Evolutionary conservation across 306 rosid species (phyloP).

Genomic region (Gynostemma pentaphyllum): DNA sequence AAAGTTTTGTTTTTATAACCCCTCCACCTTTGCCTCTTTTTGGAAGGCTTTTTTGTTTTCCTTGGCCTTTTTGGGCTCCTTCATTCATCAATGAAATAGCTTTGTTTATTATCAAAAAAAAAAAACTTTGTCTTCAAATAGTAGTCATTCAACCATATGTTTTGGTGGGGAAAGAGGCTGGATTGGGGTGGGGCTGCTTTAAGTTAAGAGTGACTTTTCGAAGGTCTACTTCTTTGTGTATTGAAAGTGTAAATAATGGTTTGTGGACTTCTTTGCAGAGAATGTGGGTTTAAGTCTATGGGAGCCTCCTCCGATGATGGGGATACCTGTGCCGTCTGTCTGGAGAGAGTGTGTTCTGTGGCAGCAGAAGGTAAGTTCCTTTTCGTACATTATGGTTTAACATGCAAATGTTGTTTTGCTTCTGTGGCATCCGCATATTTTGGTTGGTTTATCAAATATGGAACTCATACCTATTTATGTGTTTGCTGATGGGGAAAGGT

Average conservation of each 20-base stretch:
- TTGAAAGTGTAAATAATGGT: slow-evolving; percentile 10
- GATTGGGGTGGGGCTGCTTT: background rate
- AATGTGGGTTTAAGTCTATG: slow-evolving; percentile 59
- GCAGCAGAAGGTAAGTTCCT: slow-evolving; percentile 69
- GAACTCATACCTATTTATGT: background rate
- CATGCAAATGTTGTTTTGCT: background rate
- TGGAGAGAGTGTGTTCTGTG: slow-evolving; percentile 80
- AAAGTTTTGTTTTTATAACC: too few relatives aligned
- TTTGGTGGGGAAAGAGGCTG: background rate
- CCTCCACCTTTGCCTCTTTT: too few relatives aligned
- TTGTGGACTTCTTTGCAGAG: slow-evolving; percentile 48
- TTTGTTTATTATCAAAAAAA: too few relatives aligned
- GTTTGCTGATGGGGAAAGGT: background rate
- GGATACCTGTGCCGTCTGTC: slow-evolving; percentile 83
- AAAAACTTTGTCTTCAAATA: too few relatives aligned
- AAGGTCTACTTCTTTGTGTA: background rate
- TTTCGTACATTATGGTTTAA: slow-evolving; percentile 10
- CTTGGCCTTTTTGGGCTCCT: too few relatives aligned
- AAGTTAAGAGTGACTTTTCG: too few relatives aligned
- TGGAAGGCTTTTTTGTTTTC: too few relatives aligned
- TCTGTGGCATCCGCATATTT: background rate
- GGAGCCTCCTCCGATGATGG: slow-evolving; percentile 42
- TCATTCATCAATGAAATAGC: too few relatives aligned
- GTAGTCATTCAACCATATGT: background rate
- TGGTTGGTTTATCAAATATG: background rate